Evolutionary conservation across 192 early-diverging fungal genomes (phyloP).

Genomic region (Gigaspora rosea): DNA sequence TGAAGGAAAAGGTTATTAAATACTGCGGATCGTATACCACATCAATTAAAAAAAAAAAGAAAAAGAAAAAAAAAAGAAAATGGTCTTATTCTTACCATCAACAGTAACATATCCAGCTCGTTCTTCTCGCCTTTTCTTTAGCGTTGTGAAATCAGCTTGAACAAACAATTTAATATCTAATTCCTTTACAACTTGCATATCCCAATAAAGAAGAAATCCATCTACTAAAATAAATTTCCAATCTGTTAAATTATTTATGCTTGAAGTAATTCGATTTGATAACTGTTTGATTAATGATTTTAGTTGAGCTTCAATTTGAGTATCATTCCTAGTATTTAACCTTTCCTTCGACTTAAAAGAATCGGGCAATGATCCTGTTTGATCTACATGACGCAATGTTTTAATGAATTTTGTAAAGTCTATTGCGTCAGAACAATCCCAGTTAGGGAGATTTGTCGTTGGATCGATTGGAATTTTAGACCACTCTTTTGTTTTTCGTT

Average conservation of each 20-base stretch:
- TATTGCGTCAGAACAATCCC: constrained; percentile 79
- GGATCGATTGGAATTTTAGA: constrained; percentile 63
- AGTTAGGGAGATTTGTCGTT: constrained; percentile 61
- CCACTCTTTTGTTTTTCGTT: constrained; percentile 39
- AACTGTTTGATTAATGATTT: background rate
- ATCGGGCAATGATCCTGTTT: constrained; percentile 41
- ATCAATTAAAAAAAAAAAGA: background rate
- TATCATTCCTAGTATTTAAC: constrained; percentile 39
- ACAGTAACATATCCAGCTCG: constrained; percentile 74
- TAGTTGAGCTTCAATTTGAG: background rate
- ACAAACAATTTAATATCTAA: constrained; percentile 61
- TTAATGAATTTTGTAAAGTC: constrained; percentile 48
- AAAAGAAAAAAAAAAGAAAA: no score
- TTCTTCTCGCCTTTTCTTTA: constrained; percentile 64
- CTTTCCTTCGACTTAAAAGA: constrained; percentile 47
- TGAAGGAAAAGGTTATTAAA: background rate
- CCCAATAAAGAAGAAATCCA: constrained; percentile 78
- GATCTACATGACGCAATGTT: constrained; percentile 36
- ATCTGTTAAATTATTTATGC: background rate
- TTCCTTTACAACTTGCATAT: constrained; percentile 42
- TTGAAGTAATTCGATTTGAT: background rate
- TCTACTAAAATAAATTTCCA: constrained; percentile 62
- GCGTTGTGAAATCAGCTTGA: constrained; percentile 56
- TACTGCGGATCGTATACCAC: no score
- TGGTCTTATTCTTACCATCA: constrained; percentile 54